Evolutionary conservation across 371 early-diverging fungal genomes (phyloP).

Genomic region (Mortierella sp.): DNA sequence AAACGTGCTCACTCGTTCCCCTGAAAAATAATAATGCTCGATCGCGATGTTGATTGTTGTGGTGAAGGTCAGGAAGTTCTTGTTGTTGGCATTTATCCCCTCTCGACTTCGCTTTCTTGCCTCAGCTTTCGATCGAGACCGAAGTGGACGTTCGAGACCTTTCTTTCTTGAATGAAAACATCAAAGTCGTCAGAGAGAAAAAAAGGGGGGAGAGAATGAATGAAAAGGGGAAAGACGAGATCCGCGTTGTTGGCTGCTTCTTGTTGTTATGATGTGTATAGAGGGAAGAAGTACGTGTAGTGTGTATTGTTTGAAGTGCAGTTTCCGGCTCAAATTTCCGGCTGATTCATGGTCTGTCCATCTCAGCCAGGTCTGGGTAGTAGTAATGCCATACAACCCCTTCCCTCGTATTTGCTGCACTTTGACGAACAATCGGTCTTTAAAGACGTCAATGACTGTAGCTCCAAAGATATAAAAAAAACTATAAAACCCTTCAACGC

Average conservation of each 20-base stretch:
- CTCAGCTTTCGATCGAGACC: not conserved
- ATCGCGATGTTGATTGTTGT: not conserved
- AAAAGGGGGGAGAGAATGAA: not conserved
- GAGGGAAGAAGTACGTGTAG: not conserved
- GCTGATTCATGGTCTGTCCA: not conserved
- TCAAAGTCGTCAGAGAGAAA: not conserved
- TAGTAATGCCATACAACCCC: not conserved
- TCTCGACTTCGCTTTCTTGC: not conserved
- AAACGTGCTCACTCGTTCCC: not conserved
- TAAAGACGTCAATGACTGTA: constrained; percentile 12
- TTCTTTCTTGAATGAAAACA: not conserved
- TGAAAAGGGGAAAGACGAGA: not conserved
- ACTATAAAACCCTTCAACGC: constrained; percentile 2
- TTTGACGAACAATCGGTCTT: not conserved
- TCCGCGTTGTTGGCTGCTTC: not conserved
- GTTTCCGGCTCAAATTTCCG: not conserved
- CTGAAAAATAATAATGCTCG: not conserved
- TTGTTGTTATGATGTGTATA: not conserved
- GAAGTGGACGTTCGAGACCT: not conserved
- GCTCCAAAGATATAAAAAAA: not conserved
- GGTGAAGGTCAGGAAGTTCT: not conserved
- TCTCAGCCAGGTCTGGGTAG: not conserved
- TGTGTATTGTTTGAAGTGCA: not conserved
- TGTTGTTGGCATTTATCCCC: not conserved
- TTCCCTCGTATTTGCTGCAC: not conserved